These are phyloP conservation scores for Neopestalotiopsis sp. DNA, from an alignment of 2,329 filamentous ascomycete genomes.

Conservation along the genomic window DNA sequence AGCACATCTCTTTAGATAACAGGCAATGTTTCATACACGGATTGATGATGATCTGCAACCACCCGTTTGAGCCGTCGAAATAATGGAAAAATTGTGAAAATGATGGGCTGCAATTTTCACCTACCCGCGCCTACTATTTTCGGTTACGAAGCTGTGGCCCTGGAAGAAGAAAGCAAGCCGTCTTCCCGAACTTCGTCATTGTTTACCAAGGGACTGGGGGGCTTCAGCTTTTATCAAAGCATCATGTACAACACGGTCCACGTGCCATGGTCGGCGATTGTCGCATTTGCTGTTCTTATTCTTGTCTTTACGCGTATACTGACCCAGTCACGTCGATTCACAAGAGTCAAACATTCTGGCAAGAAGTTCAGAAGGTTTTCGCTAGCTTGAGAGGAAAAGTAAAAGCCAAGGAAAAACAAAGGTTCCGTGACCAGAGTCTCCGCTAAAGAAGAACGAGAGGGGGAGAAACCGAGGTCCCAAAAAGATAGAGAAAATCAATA, in stretches of 20 bases:
- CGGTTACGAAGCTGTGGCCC: background rate
- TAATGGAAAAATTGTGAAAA: background rate
- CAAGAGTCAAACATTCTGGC: background rate
- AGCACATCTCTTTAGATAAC: background rate
- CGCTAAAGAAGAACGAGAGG: no score
- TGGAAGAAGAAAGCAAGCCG: background rate
- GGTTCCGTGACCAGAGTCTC: background rate
- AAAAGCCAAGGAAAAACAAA: background rate
- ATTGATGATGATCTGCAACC: conserved; percentile 7
- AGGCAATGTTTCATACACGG: background rate
- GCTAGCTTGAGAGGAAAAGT: background rate
- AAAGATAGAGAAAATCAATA: background rate
- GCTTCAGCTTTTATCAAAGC: no score
- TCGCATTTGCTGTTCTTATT: background rate
- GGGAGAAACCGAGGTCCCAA: background rate
- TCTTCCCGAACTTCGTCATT: background rate
- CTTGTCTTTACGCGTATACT: background rate
- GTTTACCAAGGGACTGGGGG: background rate
- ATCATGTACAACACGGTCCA: background rate
- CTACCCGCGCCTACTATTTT: background rate
- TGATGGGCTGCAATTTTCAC: background rate
- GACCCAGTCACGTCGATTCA: background rate
- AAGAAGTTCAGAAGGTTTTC: background rate
- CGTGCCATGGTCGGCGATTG: conserved; percentile 2
- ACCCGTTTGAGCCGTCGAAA: conserved; percentile 3